Evolutionary conservation across 805 yeast genomes (phyloP).

Genomic region (Cyberlindnera euphorbiae): DNA sequence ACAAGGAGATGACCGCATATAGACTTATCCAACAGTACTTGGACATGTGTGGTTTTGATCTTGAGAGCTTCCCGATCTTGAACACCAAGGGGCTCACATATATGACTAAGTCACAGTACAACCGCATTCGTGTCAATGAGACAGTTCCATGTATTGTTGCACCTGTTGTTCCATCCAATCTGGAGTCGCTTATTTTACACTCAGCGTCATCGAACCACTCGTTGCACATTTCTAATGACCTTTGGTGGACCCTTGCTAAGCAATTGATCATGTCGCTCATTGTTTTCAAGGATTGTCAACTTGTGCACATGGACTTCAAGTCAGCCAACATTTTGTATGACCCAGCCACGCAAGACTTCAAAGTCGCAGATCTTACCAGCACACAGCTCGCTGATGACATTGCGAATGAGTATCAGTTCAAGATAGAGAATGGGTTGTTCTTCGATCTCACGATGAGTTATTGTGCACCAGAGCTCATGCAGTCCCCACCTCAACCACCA

Average conservation of each 20-base stretch:
- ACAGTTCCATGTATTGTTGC: conserved; percentile 18
- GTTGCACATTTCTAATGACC: conserved; percentile 20
- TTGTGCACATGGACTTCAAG: conserved; percentile 46
- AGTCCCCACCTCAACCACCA: conserved; percentile 25
- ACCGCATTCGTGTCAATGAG: conserved; percentile 12
- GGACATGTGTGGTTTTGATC: conserved; percentile 4
- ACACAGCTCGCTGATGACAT: conserved; percentile 25
- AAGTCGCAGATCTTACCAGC: conserved; percentile 46
- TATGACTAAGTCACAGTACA: conserved; percentile 12
- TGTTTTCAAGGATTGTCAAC: conserved; percentile 24
- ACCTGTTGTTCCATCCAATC: conserved; percentile 13
- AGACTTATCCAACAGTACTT: conserved; percentile 12
- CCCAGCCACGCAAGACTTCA: conserved; percentile 25
- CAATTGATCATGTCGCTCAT: conserved; percentile 25
- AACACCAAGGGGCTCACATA: conserved; percentile 18
- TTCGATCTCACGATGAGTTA: conserved; percentile 34
- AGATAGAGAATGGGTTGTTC: conserved; percentile 25
- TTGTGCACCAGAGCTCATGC: conserved; percentile 43
- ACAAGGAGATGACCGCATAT: conserved; percentile 20
- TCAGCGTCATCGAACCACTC: background rate
- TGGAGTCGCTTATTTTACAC: conserved; percentile 22
- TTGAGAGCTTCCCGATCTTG: conserved; percentile 14
- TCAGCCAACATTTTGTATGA: conserved; percentile 39
- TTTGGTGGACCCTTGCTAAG: conserved; percentile 32
- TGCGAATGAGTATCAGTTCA: conserved; percentile 9